phyloP scores from a whole-genome alignment of 176 grass and related monocot genomes.

The Microstegium vimineum region DNA sequence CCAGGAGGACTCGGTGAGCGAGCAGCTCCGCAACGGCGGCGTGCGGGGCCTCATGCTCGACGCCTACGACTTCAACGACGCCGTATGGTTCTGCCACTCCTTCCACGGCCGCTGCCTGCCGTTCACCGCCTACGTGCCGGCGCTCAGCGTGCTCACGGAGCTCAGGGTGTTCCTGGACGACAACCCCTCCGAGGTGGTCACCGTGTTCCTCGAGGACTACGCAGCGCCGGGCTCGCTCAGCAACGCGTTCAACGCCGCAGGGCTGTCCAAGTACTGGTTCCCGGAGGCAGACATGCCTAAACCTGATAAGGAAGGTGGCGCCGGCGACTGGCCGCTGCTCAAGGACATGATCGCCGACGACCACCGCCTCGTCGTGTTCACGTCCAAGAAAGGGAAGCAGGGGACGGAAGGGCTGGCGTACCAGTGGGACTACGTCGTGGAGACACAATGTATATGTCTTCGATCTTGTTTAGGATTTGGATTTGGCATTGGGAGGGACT shows the following conservation, averaged over 20 bases:
- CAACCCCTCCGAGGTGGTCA: constrained; percentile 64
- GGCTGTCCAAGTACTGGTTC: constrained; percentile 52
- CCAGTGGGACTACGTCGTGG: constrained; percentile 70
- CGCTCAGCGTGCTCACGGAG: constrained; percentile 51
- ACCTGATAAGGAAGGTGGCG: constrained; percentile 16
- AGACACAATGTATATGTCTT: constrained; percentile 87
- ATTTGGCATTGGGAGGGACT: too few species aligned
- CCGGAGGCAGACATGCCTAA: constrained; percentile 52
- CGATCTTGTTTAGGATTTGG: too few species aligned
- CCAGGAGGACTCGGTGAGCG: constrained; percentile 71
- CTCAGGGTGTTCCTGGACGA: constrained; percentile 55
- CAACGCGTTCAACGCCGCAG: constrained; percentile 43
- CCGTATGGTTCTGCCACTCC: constrained; percentile 84
- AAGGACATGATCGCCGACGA: constrained; percentile 57
- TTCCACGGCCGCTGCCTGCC: constrained; percentile 47
- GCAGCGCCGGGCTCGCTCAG: constrained; percentile 27
- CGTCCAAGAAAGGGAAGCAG: constrained; percentile 60
- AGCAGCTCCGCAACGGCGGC: constrained; percentile 72
- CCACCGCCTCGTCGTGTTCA: constrained; percentile 71
- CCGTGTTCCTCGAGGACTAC: constrained; percentile 87
- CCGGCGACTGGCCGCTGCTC: constrained; percentile 64
- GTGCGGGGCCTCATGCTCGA: constrained; percentile 71
- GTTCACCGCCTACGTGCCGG: constrained; percentile 58
- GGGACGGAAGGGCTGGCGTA: constrained; percentile 42
- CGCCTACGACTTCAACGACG: constrained; percentile 66